A percentile compares a stretch with the other conserved stretches of the same genome.
Evolutionary conservation across 2,329 filamentous ascomycete species (phyloP).

Genomic region (Ascochyta koolunga): DNA sequence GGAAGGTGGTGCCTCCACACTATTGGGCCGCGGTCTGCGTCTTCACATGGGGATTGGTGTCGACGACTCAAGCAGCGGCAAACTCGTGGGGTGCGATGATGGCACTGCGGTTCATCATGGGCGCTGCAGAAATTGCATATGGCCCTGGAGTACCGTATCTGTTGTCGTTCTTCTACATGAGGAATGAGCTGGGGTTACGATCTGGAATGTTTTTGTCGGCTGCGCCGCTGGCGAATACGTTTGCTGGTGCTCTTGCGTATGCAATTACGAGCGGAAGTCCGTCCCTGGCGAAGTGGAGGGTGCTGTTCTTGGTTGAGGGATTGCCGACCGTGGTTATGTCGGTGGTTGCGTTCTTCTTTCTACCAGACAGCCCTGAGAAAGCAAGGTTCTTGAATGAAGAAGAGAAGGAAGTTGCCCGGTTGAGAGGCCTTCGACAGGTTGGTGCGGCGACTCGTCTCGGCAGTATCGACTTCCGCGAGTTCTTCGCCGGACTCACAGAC

Average conservation of each 20-base stretch:
- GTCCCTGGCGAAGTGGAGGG: constrained; percentile 65
- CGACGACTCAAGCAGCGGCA: constrained; percentile 39
- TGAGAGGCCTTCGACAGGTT: constrained; percentile 39
- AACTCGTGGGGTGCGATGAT: constrained; percentile 42
- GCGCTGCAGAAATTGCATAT: constrained; percentile 51
- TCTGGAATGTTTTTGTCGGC: constrained; percentile 60
- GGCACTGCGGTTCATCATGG: constrained; percentile 46
- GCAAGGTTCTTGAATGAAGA: constrained; percentile 51
- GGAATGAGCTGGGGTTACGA: constrained; percentile 62
- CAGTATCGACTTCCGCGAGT: constrained; percentile 36
- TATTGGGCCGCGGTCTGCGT: constrained; percentile 45
- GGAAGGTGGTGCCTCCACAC: constrained; percentile 47
- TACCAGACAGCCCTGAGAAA: constrained; percentile 54
- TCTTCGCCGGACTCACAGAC: constrained; percentile 38
- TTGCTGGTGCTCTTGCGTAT: constrained; percentile 68
- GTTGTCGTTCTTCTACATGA: constrained; percentile 64
- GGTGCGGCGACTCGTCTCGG: constrained; percentile 37
- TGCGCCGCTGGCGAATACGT: constrained; percentile 77
- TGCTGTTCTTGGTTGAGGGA: constrained; percentile 58
- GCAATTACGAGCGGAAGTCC: constrained; percentile 65
- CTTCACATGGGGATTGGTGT: constrained; percentile 44
- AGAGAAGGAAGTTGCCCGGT: constrained; percentile 45
- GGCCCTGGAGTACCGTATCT: constrained; percentile 57
- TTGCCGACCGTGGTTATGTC: constrained; percentile 53
- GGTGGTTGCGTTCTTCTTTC: constrained; percentile 49